Base-by-base conservation (phyloP, 345 rosid species). In the Noccaea caerulescens region DNA sequence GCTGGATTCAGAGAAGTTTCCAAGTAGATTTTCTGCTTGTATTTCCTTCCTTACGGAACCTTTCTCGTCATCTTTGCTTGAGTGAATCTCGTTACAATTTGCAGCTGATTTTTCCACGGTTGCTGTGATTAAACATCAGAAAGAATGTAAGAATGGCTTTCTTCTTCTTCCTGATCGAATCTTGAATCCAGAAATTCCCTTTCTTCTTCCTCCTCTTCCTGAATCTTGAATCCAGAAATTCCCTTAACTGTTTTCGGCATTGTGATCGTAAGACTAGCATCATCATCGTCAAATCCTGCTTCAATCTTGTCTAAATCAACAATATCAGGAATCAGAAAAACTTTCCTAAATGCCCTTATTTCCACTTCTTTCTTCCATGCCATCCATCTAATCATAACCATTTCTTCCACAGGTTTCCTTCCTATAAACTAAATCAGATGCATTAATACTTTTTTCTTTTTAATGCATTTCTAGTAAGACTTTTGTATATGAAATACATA, bases 291-390 rank as follows among this genome's bases (percentile, higher is more conserved):
- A 63, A 89, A 87, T 58, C 80, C 84, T 1, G 94, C 97, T 82
- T 81, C 86, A 56, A 86, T 84, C 51, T 76, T 55, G 68, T 91
- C 94, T 61, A 91, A 62, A 93, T 84, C n/a, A n/a, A n/a, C n/a
- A n/a, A n/a, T n/a, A n/a, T n/a, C n/a, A n/a, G n/a, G n/a, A n/a
- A n/a, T n/a, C 75, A 39, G 68, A 49, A 88, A 89, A 64, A 69
- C 87, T 73, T 84, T 87, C 55, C 36, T 66, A 30, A 93, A 88
- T 9, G 77, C 77, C 68, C 78, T 84, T 10, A 86, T 13, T 72
- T 87, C 90, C 5, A 81, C 88, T 76, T 82, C 87, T 52, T 82
- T 84, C 68, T 57, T 88, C 79, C 80, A 72, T 74, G 85, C 75
- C 58, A 85, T 79, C 91, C 87, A 86, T 16, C 87, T 92, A 34